A percentile compares a stretch with the other conserved stretches of the same genome.
phyloP scores from a whole-genome alignment of 495 filamentous ascomycete species.

The Pseudomonodictys pantanalensis region DNA sequence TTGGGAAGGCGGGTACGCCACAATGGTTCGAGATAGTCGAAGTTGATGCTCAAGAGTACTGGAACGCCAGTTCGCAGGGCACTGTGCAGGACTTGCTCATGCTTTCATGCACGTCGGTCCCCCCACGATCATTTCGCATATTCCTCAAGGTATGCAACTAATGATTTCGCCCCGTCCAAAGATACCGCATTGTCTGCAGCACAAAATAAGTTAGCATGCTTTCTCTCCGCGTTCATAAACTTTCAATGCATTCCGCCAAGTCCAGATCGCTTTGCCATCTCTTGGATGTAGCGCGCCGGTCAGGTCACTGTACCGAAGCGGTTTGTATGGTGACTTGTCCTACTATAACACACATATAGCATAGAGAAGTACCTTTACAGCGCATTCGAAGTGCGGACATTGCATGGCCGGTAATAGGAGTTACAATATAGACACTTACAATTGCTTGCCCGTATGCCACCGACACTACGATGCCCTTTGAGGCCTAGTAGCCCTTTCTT shows the following conservation, averaged over 20 bases:
- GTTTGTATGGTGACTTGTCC: background rate
- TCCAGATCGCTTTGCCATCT: background rate
- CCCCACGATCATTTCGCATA: conserved; percentile 35
- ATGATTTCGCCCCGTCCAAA: conserved; percentile 38
- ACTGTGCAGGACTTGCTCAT: background rate
- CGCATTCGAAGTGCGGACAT: background rate
- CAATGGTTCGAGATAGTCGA: background rate
- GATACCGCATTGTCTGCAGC: conserved; percentile 43
- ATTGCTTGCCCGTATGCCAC: conserved; percentile 63
- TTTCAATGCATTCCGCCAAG: background rate
- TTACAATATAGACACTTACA: conserved; percentile 37
- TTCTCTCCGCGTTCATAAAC: background rate
- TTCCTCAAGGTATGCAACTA: conserved; percentile 41
- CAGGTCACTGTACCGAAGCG: background rate
- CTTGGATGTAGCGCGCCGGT: background rate
- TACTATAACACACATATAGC: conserved; percentile 8
- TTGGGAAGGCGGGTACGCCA: conserved; percentile 13
- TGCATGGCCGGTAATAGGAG: background rate
- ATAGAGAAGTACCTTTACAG: conserved; percentile 20
- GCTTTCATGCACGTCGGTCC: conserved; percentile 9
- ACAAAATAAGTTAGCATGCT: conserved; percentile 24
- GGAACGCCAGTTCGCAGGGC: conserved; percentile 5
- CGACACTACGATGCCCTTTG: conserved; percentile 80
- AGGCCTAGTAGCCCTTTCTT: conserved; percentile 62
- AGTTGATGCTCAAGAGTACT: conserved; percentile 5